Evolutionary conservation across 768 basidiomycete species (phyloP).

Genomic region (Pleurotus ostreatus): DNA sequence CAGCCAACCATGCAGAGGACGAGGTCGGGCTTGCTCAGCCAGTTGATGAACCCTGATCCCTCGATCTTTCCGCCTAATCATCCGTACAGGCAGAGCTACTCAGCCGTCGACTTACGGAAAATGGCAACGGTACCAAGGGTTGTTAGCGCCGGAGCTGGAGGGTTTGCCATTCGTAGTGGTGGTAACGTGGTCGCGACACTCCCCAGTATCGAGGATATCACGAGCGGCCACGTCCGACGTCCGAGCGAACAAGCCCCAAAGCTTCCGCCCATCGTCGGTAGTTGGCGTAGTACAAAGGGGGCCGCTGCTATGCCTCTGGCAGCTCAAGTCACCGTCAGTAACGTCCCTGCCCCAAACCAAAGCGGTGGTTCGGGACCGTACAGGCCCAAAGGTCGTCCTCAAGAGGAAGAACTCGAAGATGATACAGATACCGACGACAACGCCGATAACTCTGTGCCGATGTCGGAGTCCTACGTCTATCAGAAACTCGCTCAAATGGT

Average conservation of each 20-base stretch:
- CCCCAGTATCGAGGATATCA: slow-evolving; percentile 1
- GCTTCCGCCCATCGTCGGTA: background rate
- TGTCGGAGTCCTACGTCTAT: slow-evolving; percentile 68
- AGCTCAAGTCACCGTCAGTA: slow-evolving; percentile 36
- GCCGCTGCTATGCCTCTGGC: slow-evolving; percentile 57
- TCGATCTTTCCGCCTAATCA: slow-evolving; percentile 53
- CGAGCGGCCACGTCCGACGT: background rate
- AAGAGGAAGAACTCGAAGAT: slow-evolving; percentile 66
- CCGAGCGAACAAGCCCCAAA: background rate
- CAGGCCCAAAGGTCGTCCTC: slow-evolving; percentile 61
- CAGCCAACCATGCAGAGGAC: slow-evolving; percentile 31
- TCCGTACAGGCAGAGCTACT: slow-evolving; percentile 51
- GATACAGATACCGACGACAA: slow-evolving; percentile 48
- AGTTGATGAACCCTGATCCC: slow-evolving; percentile 71
- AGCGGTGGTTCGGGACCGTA: slow-evolving; percentile 40
- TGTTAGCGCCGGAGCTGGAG: slow-evolving; percentile 8
- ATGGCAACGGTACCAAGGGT: slow-evolving; percentile 24
- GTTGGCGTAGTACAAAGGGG: slow-evolving; percentile 51
- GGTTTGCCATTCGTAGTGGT: slow-evolving; percentile 12
- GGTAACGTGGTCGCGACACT: slow-evolving; percentile 9
- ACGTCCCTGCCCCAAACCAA: slow-evolving; percentile 15
- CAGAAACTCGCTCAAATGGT: slow-evolving; percentile 55
- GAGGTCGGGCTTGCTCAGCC: slow-evolving; percentile 55
- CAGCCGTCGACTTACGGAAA: slow-evolving; percentile 40
- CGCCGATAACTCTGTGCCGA: slow-evolving; percentile 39